Evolutionary conservation across 208 protist species (phyloP), one percentile per base, ranked within the genome.

Genomic region (Wallacemonas collosoma): DNA sequence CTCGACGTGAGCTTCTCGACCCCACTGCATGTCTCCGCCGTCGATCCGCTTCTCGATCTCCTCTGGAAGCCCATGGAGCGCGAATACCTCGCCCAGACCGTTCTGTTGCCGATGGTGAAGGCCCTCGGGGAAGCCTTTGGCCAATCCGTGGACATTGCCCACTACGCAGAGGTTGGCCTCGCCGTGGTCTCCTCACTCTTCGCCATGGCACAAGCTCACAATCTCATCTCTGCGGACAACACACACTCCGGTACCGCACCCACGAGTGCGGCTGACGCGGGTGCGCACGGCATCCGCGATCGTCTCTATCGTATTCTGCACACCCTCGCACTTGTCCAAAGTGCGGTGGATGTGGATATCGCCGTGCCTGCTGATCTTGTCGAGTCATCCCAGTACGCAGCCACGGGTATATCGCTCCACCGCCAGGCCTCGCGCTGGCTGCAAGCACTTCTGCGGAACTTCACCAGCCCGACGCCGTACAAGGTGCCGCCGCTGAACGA

Each of bases 271-370:
- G 75, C 54, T 15, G 39, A n/a, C 48, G 64, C 76, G 1, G 44
- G 26, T 26, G 26, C 51, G 39, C 74, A 79, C 35, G 5, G 3
- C 41, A 65, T 65, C 17, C 60, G 60, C 12, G 60, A 65, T 50
- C 60, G 60, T 3, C 57, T 89, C 5, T 80, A 82, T 50, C 51
- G 58, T 47, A 73, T 90, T 9, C 51, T 85, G 11, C 70, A 79
- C 39, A 65, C 74, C 7, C 65, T 91, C 11, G 77, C 86, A 2
- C 64, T 83, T 15, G 86, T 82, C 41, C 77, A 68, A 48, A 85
- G 83, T 7, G 71, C 44, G 38, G 11, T 91, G 12, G 79, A 82
- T 5, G 60, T 85, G 26, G 78, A 87, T 44, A 50, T 79, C 51
- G 71, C 79, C 17, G 71, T 81, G 11, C 86, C 86, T 15, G 39